Evolutionary conservation across 2,329 filamentous ascomycete species (phyloP), one percentile per base, ranked within the genome.

Genomic region (Neurospora sp.): DNA sequence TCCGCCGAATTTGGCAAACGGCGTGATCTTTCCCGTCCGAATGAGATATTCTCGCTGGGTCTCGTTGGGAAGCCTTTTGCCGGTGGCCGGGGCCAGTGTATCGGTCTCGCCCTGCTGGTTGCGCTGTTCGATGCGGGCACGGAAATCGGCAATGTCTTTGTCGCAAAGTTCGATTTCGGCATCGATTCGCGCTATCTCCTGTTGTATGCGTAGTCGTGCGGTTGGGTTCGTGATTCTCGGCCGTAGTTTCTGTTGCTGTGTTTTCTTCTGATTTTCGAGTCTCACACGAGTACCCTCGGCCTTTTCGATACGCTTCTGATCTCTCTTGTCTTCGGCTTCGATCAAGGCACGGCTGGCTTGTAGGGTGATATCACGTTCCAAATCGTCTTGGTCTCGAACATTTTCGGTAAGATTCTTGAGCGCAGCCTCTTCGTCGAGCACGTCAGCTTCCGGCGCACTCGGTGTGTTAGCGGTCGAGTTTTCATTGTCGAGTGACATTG

Each of bases 21-120:
- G 96, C 0, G 96, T 99, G 74, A 99, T 98, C 81, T 98, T 98
- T 72, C 96, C 96, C 0, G 95, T 99, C 38, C 96, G 89, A 67
- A 99, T 96, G 66, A 99, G 86, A 78, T 92, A 99, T 66, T 97
- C 94, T 68, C 94, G 88, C 72, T 93, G 89, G 33, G 87, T 93
- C 81, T 98, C 96, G 71, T 92, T 92, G 1, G 92, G 89, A 70
- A 95, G 81, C 69, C 85, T 84, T 10, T 73, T 74, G 8, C 74
- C 74, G 2, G 69, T 40, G 43, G 68, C 67, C 2, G 68, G 33
- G 2, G 68, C 46, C 52, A 71, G 33, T 3, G 80, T 79, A 11
- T 81, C 82, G 66, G 82, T 81, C 40, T 82, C 83, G 17, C 77
- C 79, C n/a, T 85, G 84, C 70, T 86, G 82, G 71, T 91, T 89